Evolutionary conservation across 1,139 yeast genomes (phyloP).

Genomic region (Scheffersomyces segobiensis): DNA sequence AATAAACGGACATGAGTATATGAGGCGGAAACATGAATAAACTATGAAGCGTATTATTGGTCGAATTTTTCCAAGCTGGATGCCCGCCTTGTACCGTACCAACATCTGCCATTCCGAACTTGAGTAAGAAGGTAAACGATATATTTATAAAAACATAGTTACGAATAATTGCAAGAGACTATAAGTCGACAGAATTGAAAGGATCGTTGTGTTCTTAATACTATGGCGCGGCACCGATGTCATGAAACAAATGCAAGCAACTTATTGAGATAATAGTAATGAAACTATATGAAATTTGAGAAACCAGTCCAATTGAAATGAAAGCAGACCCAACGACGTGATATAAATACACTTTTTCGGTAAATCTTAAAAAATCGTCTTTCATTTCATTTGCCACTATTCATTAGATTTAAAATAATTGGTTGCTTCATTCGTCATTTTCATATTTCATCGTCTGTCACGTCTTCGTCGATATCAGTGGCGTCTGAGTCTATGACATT

Average conservation of each 20-base stretch:
- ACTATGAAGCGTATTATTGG: neutral
- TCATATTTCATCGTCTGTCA: conserved; percentile 4
- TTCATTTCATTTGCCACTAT: no score
- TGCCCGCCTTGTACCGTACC: neutral
- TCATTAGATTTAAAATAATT: no score
- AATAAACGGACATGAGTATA: neutral
- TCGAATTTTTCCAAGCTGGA: neutral
- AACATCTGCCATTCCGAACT: neutral
- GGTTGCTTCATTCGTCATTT: no score
- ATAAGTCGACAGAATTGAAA: neutral
- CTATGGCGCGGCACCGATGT: neutral
- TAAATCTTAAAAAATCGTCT: no score
- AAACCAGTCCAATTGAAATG: neutral
- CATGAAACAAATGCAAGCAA: neutral
- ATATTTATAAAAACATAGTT: neutral
- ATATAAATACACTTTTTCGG: no score
- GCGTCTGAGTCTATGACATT: conserved; percentile 22
- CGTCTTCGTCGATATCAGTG: conserved; percentile 8
- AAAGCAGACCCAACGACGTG: neutral
- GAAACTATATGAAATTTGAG: no score
- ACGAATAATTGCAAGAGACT: neutral
- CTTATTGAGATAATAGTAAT: no score
- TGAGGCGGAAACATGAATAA: neutral
- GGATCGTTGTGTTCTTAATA: neutral
- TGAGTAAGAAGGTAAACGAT: neutral